Conservation (phyloP, 1,284 basidiomycete species). For the Neonothopanus nambi region DNA sequence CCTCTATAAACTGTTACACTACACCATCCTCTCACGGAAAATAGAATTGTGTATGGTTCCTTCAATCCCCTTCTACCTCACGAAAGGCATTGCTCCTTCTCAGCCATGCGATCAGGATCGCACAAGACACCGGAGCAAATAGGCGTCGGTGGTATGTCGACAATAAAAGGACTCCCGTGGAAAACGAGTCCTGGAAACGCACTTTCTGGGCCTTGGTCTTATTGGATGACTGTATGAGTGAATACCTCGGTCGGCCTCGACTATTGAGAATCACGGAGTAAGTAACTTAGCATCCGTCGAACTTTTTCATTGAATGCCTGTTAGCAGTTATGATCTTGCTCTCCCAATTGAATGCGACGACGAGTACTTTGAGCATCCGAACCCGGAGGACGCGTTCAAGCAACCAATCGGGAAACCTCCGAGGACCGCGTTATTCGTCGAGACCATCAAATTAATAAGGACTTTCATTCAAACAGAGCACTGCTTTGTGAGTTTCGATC, state of each 20-base stretch:
- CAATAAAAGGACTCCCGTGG: neutral
- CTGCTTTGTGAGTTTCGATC: slow-evolving; percentile 25
- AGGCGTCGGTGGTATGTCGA: neutral
- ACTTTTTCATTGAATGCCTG: neutral
- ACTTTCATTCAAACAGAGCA: too few relatives aligned
- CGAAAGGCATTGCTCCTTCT: too few relatives aligned
- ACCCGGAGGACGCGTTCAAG: slow-evolving; percentile 29
- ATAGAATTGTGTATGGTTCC: too few relatives aligned
- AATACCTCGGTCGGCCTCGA: neutral
- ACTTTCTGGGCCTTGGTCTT: slow-evolving; percentile 1
- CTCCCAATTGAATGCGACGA: slow-evolving; percentile 8
- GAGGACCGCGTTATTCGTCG: slow-evolving; percentile 33
- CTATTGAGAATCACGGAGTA: neutral
- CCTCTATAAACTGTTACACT: neutral
- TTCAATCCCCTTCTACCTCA: too few relatives aligned
- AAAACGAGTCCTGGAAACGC: slow-evolving; percentile 4
- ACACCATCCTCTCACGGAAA: neutral
- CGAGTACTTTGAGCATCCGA: slow-evolving; percentile 11
- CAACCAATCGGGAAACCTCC: slow-evolving; percentile 37
- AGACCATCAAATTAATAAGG: too few relatives aligned
- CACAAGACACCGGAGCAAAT: slow-evolving; percentile 4
- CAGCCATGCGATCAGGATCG: neutral
- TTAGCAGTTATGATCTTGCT: slow-evolving; percentile 1
- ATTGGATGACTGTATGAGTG: neutral
- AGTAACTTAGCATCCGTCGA: neutral